phyloP scores from a whole-genome alignment of 164 flowering plant species.

The Magnolia changhungtana region DNA sequence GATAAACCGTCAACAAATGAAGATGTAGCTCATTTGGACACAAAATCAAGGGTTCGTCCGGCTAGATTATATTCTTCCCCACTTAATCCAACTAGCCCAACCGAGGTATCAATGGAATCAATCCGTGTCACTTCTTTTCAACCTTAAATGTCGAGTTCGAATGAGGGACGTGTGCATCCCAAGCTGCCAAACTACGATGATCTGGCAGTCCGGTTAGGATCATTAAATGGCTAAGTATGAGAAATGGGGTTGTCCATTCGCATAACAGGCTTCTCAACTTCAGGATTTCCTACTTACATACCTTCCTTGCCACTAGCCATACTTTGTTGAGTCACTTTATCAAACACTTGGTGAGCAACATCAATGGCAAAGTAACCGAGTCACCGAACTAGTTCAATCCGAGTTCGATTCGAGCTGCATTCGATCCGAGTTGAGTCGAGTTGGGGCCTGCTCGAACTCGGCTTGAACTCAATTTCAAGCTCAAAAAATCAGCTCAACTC shows the following conservation, averaged over 20 bases:
- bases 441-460: too few relatives aligned
- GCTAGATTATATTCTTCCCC: neutral
- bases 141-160: slow-evolving; percentile 25
- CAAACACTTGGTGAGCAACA: too few relatives aligned
- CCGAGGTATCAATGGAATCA: neutral
- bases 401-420: too few relatives aligned
- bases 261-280: too few relatives aligned
- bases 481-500: too few relatives aligned
- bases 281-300: too few relatives aligned
- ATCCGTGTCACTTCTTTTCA: slow-evolving; percentile 58
- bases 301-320: too few relatives aligned
- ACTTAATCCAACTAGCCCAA: neutral
- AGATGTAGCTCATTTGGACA: neutral
- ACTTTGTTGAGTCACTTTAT: too few relatives aligned
- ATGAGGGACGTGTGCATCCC: slow-evolving; percentile 48
- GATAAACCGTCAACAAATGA: slow-evolving; percentile 20
- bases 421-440: too few relatives aligned
- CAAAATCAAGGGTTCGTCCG: neutral
- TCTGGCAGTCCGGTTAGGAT: slow-evolving; percentile 52
- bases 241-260: slow-evolving; percentile 22
- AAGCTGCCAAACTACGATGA: slow-evolving; percentile 56
- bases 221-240: slow-evolving; percentile 22
- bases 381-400: too few relatives aligned
- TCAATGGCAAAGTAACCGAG: too few relatives aligned
- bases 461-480: too few relatives aligned